A percentile compares a stretch with the other conserved stretches of the same genome.
These are phyloP conservation scores for Carallia pectinifolia DNA, from an alignment of 345 rosid genomes.

Conservation along the genomic window DNA sequence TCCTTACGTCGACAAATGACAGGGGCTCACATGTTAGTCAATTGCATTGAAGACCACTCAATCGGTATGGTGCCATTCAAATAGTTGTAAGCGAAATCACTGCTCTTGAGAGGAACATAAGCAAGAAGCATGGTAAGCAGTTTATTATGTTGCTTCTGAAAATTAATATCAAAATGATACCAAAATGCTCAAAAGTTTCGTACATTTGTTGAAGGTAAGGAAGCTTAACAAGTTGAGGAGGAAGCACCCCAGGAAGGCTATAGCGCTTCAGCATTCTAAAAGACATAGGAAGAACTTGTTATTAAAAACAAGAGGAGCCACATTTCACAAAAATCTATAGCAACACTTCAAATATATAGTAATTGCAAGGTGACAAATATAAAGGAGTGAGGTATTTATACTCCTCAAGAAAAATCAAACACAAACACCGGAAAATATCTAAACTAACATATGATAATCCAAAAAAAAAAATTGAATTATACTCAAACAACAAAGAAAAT, in stretches of 20 bases:
- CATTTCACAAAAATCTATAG: no score
- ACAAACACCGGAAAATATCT: not conserved
- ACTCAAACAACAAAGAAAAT: not conserved
- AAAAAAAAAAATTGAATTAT: not conserved
- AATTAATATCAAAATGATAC: not conserved
- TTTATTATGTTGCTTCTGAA: not conserved
- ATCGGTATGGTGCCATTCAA: constrained; percentile 53
- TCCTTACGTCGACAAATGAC: not conserved
- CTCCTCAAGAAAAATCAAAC: no score
- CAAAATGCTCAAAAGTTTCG: constrained; percentile 15
- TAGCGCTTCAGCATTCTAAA: constrained; percentile 45
- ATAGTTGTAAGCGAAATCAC: constrained; percentile 61
- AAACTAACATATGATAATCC: constrained; percentile 1
- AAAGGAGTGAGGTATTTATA: no score
- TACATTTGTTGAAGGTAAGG: constrained; percentile 54
- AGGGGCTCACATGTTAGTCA: constrained; percentile 45
- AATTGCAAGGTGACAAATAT: no score
- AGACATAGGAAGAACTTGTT: not conserved
- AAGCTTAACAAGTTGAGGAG: constrained; percentile 57
- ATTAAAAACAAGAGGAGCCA: not conserved
- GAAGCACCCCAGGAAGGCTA: constrained; percentile 69
- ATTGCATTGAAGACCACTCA: constrained; percentile 53
- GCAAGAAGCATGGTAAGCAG: not conserved
- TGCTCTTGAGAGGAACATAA: constrained; percentile 19
- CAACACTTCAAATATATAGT: no score